These are phyloP conservation scores for Corchorus capsularis DNA, from an alignment of 345 rosid genomes.

Conservation along the genomic window DNA sequence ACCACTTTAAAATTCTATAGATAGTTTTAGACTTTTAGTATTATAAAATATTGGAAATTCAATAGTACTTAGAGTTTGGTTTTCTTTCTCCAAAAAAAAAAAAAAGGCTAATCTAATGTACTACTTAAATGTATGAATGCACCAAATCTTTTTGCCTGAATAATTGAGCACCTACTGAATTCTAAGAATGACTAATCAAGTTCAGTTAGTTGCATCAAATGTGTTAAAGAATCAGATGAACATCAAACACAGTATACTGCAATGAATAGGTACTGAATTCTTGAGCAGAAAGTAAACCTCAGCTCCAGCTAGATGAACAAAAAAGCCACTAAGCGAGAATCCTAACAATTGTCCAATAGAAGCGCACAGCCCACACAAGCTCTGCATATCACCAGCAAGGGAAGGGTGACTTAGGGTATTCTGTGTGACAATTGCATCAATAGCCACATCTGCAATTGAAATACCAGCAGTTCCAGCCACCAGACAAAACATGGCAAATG, in stretches of 20 bases:
- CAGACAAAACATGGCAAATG: conserved; percentile 49
- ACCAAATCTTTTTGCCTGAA: neutral
- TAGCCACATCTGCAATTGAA: conserved; percentile 72
- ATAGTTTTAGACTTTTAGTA: neutral
- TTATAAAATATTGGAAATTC: neutral
- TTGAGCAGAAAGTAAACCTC: conserved; percentile 36
- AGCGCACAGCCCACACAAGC: conserved; percentile 67
- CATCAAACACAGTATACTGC: neutral
- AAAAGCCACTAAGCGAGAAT: conserved; percentile 62
- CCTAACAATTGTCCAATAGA: conserved; percentile 70
- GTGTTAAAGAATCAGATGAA: neutral
- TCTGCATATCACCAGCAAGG: conserved; percentile 78
- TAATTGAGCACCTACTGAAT: neutral
- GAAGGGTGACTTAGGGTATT: conserved; percentile 59
- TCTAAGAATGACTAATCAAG: neutral
- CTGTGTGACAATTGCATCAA: conserved; percentile 76
- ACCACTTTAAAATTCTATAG: neutral
- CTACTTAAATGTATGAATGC: neutral
- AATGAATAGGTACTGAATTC: neutral
- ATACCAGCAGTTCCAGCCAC: conserved; percentile 59
- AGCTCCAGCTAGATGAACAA: conserved; percentile 59
- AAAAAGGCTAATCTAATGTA: neutral
- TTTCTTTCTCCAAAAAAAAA: neutral
- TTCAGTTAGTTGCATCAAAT: neutral
- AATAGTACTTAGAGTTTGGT: neutral